A percentile compares a stretch with the other conserved stretches of the same genome.
Conservation (phyloP, 1,284 basidiomycete genomes). For the Ustilago xerochloae region DNA sequence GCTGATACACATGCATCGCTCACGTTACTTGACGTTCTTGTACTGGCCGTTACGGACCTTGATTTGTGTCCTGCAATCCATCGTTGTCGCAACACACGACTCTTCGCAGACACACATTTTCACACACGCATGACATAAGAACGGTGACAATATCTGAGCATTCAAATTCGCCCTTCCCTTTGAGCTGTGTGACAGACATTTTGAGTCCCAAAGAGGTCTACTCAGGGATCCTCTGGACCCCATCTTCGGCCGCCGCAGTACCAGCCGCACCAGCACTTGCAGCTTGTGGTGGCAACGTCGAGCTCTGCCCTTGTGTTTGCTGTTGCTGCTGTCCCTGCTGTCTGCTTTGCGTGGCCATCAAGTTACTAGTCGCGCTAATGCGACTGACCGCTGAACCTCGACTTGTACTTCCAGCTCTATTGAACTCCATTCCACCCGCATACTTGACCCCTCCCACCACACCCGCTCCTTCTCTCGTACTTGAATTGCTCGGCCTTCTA, state of each 20-base stretch:
- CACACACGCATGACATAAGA: too few relatives aligned
- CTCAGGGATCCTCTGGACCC: conserved; percentile 1
- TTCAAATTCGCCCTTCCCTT: neutral
- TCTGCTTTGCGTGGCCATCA: neutral
- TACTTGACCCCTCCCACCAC: neutral
- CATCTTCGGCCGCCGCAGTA: neutral
- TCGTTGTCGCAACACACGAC: too few relatives aligned
- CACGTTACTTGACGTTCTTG: neutral
- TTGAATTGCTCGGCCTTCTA: conserved; percentile 11
- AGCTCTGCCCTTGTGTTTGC: too few relatives aligned
- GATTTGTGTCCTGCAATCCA: neutral
- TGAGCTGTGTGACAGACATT: neutral
- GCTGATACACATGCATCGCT: too few relatives aligned
- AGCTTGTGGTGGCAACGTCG: neutral
- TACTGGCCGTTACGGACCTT: neutral
- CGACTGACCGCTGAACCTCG: conserved; percentile 28
- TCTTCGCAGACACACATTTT: too few relatives aligned
- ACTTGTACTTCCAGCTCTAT: conserved; percentile 10
- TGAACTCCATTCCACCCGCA: conserved; percentile 17
- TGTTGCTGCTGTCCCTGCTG: neutral
- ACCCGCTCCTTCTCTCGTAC: too few relatives aligned
- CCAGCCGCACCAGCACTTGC: neutral
- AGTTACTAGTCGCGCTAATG: conserved; percentile 14
- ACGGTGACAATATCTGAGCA: neutral
- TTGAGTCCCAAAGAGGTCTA: too few relatives aligned